Evolutionary conservation across 805 yeast genomes (phyloP).

Genomic region (Candida incommunis): DNA sequence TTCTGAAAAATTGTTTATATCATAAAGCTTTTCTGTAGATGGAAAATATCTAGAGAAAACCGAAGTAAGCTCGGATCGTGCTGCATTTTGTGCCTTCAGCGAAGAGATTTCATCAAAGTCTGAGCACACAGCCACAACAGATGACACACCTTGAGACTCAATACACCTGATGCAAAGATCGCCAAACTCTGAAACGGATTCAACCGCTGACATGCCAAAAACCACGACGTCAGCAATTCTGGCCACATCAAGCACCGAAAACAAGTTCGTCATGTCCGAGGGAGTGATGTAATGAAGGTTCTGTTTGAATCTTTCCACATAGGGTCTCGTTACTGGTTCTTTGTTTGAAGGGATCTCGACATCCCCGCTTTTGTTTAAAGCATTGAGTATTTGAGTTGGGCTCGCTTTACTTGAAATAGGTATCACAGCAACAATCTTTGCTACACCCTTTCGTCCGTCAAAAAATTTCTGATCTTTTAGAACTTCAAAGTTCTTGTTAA

Average conservation of each 20-base stretch:
- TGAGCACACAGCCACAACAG: conserved; percentile 65
- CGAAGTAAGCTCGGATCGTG: conserved; percentile 47
- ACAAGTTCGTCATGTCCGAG: conserved; percentile 53
- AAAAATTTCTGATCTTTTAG: conserved; percentile 53
- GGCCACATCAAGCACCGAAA: conserved; percentile 70
- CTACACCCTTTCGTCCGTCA: conserved; percentile 68
- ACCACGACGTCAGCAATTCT: conserved; percentile 81
- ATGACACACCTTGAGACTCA: conserved; percentile 83
- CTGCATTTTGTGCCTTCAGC: conserved; percentile 62
- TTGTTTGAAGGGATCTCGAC: conserved; percentile 5
- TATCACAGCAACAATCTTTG: conserved; percentile 68
- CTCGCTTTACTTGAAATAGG: conserved; percentile 65
- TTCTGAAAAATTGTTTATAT: conserved; percentile 55
- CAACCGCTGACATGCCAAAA: conserved; percentile 75
- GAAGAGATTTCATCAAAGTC: conserved; percentile 55
- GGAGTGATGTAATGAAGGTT: conserved; percentile 54
- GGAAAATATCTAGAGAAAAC: conserved; percentile 71
- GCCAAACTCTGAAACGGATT: conserved; percentile 75
- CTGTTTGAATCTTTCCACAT: conserved; percentile 46
- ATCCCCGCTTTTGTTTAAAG: conserved; percentile 12
- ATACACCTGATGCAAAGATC: conserved; percentile 83
- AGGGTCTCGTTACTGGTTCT: conserved; percentile 7
- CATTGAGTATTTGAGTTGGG: conserved; percentile 15
- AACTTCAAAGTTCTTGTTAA: conserved; percentile 49
- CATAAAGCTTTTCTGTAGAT: conserved; percentile 60